Evolutionary conservation across 805 yeast species (phyloP).

Genomic region (Candida khao-thaluensis): DNA sequence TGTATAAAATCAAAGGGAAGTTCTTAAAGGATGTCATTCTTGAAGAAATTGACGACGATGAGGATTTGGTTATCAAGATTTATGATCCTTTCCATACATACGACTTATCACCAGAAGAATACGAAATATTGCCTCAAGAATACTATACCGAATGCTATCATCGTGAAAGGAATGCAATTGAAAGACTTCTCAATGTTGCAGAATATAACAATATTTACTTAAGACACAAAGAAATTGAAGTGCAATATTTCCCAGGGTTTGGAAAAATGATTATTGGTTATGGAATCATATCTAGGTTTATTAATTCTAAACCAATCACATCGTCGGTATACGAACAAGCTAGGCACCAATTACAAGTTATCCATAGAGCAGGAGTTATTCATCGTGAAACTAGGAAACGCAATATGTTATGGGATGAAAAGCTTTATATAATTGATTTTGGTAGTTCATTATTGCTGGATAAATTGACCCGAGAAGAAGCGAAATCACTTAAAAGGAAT

Average conservation of each 20-base stretch:
- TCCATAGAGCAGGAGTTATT: not conserved
- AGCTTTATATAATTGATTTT: constrained; percentile 6
- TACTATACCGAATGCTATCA: too few species aligned
- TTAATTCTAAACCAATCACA: not conserved
- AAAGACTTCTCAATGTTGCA: too few species aligned
- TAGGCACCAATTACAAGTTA: not conserved
- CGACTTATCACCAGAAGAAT: not conserved
- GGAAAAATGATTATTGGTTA: not conserved
- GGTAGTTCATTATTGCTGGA: not conserved
- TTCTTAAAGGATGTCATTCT: not conserved
- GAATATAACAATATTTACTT: not conserved
- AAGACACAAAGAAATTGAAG: not conserved
- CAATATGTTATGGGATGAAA: not conserved
- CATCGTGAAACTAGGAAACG: not conserved
- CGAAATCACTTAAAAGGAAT: too few species aligned
- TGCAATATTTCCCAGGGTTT: not conserved
- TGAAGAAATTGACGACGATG: not conserved
- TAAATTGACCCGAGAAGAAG: too few species aligned
- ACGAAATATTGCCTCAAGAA: too few species aligned
- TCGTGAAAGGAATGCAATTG: too few species aligned
- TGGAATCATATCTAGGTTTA: not conserved
- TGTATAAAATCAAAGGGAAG: not conserved
- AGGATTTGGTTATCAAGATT: not conserved
- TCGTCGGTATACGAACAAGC: not conserved
- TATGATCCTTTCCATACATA: not conserved